Evolutionary conservation across 257 asterid genomes (phyloP).

Genomic region (Solanum etuberosum): DNA sequence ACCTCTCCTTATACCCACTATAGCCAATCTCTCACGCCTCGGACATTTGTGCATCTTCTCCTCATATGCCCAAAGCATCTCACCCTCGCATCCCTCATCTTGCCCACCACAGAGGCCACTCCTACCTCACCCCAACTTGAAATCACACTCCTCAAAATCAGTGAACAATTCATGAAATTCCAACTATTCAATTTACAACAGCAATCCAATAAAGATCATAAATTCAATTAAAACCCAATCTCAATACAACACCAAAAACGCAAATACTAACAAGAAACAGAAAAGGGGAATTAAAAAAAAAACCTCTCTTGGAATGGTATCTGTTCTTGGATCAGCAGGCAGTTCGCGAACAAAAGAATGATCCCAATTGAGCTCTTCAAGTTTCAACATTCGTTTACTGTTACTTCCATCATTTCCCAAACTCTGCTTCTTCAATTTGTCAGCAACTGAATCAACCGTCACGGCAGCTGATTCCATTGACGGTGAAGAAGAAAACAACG

Average conservation of each 20-base stretch:
- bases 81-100: not conserved
- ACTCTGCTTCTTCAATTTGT: slow-evolving; percentile 51
- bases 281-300: not conserved
- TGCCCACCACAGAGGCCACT: not conserved
- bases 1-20: not conserved
- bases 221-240: not conserved
- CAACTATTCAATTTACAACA: not conserved
- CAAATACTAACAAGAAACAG: not conserved
- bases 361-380: slow-evolving; percentile 83
- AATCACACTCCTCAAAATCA: not conserved
- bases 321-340: slow-evolving; percentile 76
- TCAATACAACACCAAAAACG: not conserved
- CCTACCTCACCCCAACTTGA: not conserved
- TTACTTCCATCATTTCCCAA: slow-evolving; percentile 12
- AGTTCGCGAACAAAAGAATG: slow-evolving; percentile 80
- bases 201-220: not conserved
- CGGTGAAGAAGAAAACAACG: not conserved
- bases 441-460: slow-evolving; percentile 54
- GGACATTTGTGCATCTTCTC: not conserved
- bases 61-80: not conserved
- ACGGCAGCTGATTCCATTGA: slow-evolving; percentile 45
- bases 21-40: not conserved
- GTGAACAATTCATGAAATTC: not conserved
- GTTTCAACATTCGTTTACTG: slow-evolving; percentile 28
- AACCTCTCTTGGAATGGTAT: slow-evolving; percentile 71